Percentiles rank a stretch among this genome's conserved stretches.
Evolutionary conservation across 2,329 filamentous ascomycete genomes (phyloP).

Genomic region (Aspergillus flavus): DNA sequence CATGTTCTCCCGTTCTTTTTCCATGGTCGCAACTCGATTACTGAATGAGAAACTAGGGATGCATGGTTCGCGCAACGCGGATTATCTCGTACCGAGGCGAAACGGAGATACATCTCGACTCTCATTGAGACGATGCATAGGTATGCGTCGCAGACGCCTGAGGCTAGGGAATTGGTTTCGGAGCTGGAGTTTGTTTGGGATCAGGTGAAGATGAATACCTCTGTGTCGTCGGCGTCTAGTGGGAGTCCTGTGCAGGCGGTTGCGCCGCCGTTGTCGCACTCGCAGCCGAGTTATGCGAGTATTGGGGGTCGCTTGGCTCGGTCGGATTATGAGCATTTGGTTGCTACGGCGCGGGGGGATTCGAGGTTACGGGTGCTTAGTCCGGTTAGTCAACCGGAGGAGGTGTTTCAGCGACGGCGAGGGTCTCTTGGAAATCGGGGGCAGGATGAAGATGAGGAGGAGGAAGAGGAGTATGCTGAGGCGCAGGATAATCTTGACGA

Average conservation of each 20-base stretch:
- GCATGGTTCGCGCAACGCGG: conserved; percentile 90
- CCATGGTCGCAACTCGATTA: no score
- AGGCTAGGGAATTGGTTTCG: conserved; percentile 82
- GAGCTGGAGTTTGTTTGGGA: conserved; percentile 99
- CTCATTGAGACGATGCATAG: conserved; percentile 96
- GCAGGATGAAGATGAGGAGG: conserved; percentile 34
- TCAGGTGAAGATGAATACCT: conserved; percentile 84
- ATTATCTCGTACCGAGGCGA: conserved; percentile 85
- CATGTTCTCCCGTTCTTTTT: not conserved
- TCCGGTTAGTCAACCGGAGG: conserved; percentile 83
- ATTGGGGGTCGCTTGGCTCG: conserved; percentile 40
- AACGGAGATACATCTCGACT: conserved; percentile 89
- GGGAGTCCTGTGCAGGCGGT: conserved; percentile 32
- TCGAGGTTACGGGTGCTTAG: conserved; percentile 71
- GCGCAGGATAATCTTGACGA: conserved; percentile 38
- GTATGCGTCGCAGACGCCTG: conserved; percentile 79
- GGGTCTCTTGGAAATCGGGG: conserved; percentile 47
- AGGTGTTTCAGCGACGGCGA: conserved; percentile 49
- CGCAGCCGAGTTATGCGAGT: conserved; percentile 37
- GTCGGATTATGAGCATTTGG: conserved; percentile 48
- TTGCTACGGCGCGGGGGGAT: conserved; percentile 42
- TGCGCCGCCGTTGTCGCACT: conserved; percentile 30
- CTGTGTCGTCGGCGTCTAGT: conserved; percentile 31
- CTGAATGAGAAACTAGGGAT: conserved; percentile 59
- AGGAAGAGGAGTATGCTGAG: conserved; percentile 41